Evolutionary conservation across 202 grass and related monocot species (phyloP).

Genomic region (Bolboschoenoplectus hybrid): DNA sequence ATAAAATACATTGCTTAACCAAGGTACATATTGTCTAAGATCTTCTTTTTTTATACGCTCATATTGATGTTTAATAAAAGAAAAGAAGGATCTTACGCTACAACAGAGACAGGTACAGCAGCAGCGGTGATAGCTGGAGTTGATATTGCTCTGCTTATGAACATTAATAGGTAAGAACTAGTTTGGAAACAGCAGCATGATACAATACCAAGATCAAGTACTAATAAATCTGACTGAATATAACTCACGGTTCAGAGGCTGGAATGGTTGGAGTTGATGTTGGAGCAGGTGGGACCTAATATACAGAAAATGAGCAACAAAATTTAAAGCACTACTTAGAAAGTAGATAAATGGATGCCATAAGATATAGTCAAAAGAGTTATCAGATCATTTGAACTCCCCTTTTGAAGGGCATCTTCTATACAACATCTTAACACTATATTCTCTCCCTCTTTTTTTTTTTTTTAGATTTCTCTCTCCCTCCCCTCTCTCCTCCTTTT

Average conservation of each 20-base stretch:
- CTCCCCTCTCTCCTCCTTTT: neutral
- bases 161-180: neutral
- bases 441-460: neutral
- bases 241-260: slow-evolving; percentile 57
- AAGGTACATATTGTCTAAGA: slow-evolving; percentile 27
- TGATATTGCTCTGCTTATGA: slow-evolving; percentile 53
- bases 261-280: slow-evolving; percentile 36
- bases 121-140: slow-evolving; percentile 52
- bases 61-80: slow-evolving; percentile 37
- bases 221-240: slow-evolving; percentile 17
- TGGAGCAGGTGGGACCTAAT: slow-evolving; percentile 60
- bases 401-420: neutral
- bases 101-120: slow-evolving; percentile 54
- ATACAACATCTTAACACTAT: neutral
- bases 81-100: slow-evolving; percentile 55
- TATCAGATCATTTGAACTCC: neutral
- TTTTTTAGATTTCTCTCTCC: neutral
- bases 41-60: slow-evolving; percentile 16
- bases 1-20: slow-evolving; percentile 34
- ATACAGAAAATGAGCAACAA: slow-evolving; percentile 30
- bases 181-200: slow-evolving; percentile 7
- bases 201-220: neutral
- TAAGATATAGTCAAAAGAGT: neutral
- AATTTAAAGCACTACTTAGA: neutral
- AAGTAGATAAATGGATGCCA: slow-evolving; percentile 12